Base-by-base conservation (phyloP, 2,329 filamentous ascomycete genomes). In the Penicillium capsulatum region DNA sequence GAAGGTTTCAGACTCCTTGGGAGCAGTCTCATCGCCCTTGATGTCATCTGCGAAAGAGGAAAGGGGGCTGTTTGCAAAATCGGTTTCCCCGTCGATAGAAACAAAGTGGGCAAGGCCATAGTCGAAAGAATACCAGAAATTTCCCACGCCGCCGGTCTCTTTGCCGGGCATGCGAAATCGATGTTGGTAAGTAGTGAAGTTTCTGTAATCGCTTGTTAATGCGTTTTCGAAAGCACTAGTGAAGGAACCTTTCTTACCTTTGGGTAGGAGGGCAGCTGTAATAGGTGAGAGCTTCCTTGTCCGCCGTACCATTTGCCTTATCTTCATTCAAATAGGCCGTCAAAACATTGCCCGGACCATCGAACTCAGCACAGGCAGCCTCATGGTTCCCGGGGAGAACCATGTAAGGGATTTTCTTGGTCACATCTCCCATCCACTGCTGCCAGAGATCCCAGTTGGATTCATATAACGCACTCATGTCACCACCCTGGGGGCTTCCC, bases 121-220 rank as follows among this genome's bases (percentile, higher is more conserved):
- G 60, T 76, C 72, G 48, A 75, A 76, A 1, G 69, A 73, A 58
- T 76, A 75, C 73, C 73, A 75, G 50, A 75, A 71, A 63, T 74
- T 75, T 36, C 69, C 63, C 7, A 74, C 69, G 22, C 73, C 73
- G 3, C 68, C 68, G 7, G 62, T 64, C 47, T 75, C 71, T 1
- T 50, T 44, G 16, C 73, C 73, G 1, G 72, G 70, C 69, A 75
- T 75, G 36, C 67, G 66, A 64, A 75, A 76, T 31, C 72, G 71
- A 54, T 75, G 59, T 48, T 74, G 69, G 55, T 63, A 74, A 4
- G 70, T 65, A n/a, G 72, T 75, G 58, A 70, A 74, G 58, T 74
- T 74, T 37, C 68, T 67, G 31, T 33, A 27, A 29, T 28, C 13
- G 15, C 39, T 9, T 41, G 32, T 28, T 8, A 27, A 14, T 29